These are phyloP conservation scores for Sphenostylis stenocarpa DNA, from an alignment of 306 rosid species.

Conservation along the genomic window DNA sequence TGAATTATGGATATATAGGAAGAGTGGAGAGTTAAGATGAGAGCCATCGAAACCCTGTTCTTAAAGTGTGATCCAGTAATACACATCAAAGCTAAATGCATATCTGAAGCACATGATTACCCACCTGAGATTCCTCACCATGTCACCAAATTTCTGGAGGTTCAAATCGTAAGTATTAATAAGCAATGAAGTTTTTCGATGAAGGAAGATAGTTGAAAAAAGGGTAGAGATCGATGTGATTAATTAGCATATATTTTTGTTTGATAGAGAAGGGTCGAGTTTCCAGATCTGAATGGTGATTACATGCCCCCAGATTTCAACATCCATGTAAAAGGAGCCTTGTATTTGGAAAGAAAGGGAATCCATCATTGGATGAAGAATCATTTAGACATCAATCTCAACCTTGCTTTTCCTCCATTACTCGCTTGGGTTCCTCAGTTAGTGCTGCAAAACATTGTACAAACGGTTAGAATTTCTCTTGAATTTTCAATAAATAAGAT, in stretches of 20 bases:
- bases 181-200: not conserved
- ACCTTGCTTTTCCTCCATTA: conserved; percentile 27
- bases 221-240: too few species aligned
- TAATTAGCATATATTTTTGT: too few species aligned
- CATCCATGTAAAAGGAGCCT: conserved; percentile 28
- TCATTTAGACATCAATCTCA: conserved; percentile 18
- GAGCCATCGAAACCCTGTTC: conserved; percentile 17
- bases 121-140: conserved; percentile 36
- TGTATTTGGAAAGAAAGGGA: conserved; percentile 31
- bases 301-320: conserved; percentile 21
- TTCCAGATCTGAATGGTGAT: conserved; percentile 17
- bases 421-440: conserved; percentile 38
- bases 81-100: conserved; percentile 31
- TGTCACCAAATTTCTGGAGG: conserved; percentile 25
- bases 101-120: conserved; percentile 20
- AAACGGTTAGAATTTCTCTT: conserved; percentile 39
- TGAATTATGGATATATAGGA: conserved; percentile 20
- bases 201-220: too few species aligned
- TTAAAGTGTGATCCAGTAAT: conserved; percentile 25
- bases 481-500: too few species aligned
- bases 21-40: conserved; percentile 38
- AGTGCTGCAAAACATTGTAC: conserved; percentile 9
- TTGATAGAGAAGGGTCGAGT: conserved; percentile 30
- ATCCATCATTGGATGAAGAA: conserved; percentile 18
- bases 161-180: conserved; percentile 25